Percentiles rank a stretch among this genome's conserved stretches.
Conservation (phyloP, 2,329 filamentous ascomycete species). For the Colletotrichum nymphaeae region DNA sequence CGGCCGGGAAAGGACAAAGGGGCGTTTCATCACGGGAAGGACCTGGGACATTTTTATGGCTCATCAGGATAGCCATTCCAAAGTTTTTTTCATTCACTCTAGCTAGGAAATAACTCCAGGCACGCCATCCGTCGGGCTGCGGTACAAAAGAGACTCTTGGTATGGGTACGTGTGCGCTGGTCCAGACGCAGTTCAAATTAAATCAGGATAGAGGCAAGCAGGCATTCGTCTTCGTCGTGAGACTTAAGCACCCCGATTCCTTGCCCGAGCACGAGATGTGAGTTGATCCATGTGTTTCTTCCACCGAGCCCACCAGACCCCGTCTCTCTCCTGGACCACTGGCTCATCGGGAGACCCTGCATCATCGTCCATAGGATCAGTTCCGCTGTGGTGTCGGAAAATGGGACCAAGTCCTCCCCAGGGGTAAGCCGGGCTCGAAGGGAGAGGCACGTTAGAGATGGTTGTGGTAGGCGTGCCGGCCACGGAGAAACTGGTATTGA, state of each 20-base stretch:
- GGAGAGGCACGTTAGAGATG: conserved; percentile 36
- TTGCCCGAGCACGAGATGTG: background rate
- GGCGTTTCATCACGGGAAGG: background rate
- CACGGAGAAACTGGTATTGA: background rate
- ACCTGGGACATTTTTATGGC: too few relatives aligned
- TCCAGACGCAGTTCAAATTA: background rate
- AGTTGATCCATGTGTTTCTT: conserved; percentile 6
- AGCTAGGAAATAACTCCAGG: background rate
- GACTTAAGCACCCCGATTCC: background rate
- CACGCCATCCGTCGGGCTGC: background rate
- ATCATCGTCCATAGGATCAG: conserved; percentile 32
- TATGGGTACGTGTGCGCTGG: background rate
- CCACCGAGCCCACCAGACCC: conserved; percentile 22
- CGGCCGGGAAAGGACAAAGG: background rate
- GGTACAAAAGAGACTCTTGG: background rate
- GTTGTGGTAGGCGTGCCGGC: conserved; percentile 24
- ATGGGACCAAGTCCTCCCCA: conserved; percentile 50
- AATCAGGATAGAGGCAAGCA: background rate
- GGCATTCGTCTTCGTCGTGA: background rate
- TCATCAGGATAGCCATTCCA: too few relatives aligned
- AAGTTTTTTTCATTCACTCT: conserved; percentile 1
- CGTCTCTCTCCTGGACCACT: background rate
- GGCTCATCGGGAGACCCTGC: background rate
- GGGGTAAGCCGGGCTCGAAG: conserved; percentile 47
- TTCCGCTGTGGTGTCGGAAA: conserved; percentile 48